Evolutionary conservation across 352 stramenopile genomes (phyloP).

Genomic region (Nothophytophthora sp.): DNA sequence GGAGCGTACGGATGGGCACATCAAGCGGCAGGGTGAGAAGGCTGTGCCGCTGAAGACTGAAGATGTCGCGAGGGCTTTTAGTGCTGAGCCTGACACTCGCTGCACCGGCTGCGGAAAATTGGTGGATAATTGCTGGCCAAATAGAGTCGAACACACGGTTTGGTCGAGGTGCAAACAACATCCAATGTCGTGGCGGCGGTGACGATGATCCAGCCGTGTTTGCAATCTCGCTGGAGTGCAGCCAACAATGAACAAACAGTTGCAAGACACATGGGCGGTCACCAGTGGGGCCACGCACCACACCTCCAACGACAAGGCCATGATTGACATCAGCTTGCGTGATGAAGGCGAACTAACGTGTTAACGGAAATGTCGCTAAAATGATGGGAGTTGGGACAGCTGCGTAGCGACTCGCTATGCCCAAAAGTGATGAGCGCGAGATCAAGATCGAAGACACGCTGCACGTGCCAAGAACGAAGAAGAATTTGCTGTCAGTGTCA

Average conservation of each 20-base stretch:
- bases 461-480: too few relatives aligned
- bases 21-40: constrained; percentile 10
- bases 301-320: constrained; percentile 12
- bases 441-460: too few relatives aligned
- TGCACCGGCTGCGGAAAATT: constrained; percentile 14
- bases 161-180: constrained; percentile 16
- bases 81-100: constrained; percentile 5
- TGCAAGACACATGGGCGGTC: constrained; percentile 5
- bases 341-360: constrained; percentile 4
- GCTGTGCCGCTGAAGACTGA: constrained; percentile 1
- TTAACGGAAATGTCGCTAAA: too few relatives aligned
- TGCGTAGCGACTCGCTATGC: too few relatives aligned
- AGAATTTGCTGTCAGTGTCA: neutral
- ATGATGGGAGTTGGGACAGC: too few relatives aligned
- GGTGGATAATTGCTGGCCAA: constrained; percentile 17
- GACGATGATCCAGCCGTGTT: constrained; percentile 12
- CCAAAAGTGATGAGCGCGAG: too few relatives aligned
- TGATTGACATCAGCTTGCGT: constrained; percentile 2
- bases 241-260: constrained; percentile 6
- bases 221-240: constrained; percentile 12
- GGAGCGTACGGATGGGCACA: constrained; percentile 7
- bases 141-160: constrained; percentile 6
- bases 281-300: constrained; percentile 18
- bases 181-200: neutral
- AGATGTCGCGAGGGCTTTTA: constrained; percentile 7